These are phyloP conservation scores for Lophium mytilinum DNA, from an alignment of 495 filamentous ascomycete species.

Conservation along the genomic window DNA sequence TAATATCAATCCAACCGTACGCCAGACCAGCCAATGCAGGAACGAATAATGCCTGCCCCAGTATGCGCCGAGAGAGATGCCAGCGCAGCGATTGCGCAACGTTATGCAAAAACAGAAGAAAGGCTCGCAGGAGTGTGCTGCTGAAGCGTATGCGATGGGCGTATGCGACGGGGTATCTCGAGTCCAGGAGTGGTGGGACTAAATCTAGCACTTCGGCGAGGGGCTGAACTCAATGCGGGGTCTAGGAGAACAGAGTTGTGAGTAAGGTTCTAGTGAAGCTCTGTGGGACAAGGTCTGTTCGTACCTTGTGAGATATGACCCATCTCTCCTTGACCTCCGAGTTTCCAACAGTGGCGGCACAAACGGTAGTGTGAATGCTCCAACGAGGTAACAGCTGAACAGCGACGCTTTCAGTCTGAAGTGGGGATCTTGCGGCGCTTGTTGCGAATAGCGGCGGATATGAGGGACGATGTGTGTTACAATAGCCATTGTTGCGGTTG, in stretches of 20 bases:
- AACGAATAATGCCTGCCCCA: no score
- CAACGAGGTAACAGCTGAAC: conserved; percentile 23
- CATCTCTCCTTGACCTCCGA: conserved; percentile 19
- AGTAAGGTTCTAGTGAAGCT: conserved; percentile 6
- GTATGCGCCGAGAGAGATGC: no score
- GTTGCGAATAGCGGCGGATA: conserved; percentile 23
- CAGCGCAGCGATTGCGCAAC: no score
- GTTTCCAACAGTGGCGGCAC: conserved; percentile 58
- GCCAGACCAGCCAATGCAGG: no score
- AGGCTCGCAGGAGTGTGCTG: no score
- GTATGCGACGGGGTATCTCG: no score
- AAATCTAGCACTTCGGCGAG: neutral
- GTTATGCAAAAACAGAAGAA: no score
- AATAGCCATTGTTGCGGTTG: conserved; percentile 11
- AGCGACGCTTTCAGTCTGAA: conserved; percentile 19
- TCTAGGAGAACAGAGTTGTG: conserved; percentile 33
- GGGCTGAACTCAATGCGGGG: conserved; percentile 1
- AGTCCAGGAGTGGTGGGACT: no score
- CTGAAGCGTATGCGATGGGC: no score
- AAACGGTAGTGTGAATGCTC: conserved; percentile 59
- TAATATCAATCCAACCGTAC: no score
- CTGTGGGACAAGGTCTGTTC: neutral
- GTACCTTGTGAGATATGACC: conserved; percentile 21
- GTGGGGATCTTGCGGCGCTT: conserved; percentile 24
- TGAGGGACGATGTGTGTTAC: conserved; percentile 16